Percentiles rank a stretch among this genome's conserved stretches.
Evolutionary conservation across 108 stramenopile species (phyloP).

Genomic region (Parmales sp.): DNA sequence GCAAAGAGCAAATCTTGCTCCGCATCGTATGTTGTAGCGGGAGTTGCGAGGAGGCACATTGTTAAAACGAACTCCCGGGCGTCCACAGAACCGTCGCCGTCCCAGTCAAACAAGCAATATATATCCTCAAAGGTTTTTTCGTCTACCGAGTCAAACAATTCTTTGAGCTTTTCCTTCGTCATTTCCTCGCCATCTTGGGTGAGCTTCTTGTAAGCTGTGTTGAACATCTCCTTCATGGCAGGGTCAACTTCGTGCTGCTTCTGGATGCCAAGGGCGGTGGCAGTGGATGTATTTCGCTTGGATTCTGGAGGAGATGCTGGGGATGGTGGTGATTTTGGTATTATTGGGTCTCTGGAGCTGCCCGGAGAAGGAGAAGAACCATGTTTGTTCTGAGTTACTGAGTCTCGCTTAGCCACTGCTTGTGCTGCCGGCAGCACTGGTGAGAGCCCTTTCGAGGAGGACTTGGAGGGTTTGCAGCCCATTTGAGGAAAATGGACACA

Average conservation of each 20-base stretch:
- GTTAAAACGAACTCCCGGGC: background rate
- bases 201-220: background rate
- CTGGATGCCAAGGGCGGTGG: no score
- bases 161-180: background rate
- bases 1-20: constrained; percentile 7
- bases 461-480: no score
- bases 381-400: no score
- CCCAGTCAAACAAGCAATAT: constrained; percentile 4
- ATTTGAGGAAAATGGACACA: no score
- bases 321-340: no score
- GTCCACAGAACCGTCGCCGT: background rate
- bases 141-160: background rate
- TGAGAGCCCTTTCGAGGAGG: no score
- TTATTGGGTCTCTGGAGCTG: no score
- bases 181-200: background rate
- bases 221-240: background rate
- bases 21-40: background rate
- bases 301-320: no score
- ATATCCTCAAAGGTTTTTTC: constrained; percentile 6
- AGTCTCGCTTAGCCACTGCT: no score
- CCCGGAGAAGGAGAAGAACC: no score
- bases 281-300: no score
- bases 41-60: background rate
- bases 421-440: no score
- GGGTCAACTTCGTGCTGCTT: background rate